Conservation (phyloP, 371 early-diverging fungal species). For the Capillidium rhysosporum region DNA sequence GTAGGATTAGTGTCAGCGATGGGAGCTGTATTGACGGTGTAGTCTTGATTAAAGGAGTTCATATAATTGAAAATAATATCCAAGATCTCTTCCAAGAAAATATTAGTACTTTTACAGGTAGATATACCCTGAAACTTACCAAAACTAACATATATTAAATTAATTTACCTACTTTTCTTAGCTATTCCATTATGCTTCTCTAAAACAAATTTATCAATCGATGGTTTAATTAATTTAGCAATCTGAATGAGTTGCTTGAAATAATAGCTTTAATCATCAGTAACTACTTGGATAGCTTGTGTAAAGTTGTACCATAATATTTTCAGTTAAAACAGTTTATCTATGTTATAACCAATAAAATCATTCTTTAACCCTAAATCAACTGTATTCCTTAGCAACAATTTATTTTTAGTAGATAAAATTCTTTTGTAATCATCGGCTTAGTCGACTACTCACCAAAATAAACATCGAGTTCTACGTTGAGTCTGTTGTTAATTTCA, state of each 20-base stretch:
- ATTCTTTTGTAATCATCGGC: conserved; percentile 39
- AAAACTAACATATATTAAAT: conserved; percentile 75
- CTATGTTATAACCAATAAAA: conserved; percentile 48
- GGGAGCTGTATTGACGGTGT: no score
- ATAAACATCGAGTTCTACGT: conserved; percentile 86
- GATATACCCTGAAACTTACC: conserved; percentile 94
- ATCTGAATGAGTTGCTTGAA: conserved; percentile 86
- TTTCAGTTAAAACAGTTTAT: conserved; percentile 56
- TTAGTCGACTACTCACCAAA: conserved; percentile 89
- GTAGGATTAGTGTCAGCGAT: conserved; percentile 42
- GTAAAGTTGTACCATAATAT: conserved; percentile 80
- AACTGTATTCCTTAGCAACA: conserved; percentile 19
- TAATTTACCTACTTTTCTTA: conserved; percentile 19
- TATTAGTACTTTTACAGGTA: conserved; percentile 86
- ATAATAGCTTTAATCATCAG: conserved; percentile 73
- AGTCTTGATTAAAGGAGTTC: no score
- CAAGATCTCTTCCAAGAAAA: conserved; percentile 93
- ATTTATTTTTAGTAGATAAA: conserved; percentile 31
- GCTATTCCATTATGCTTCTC: neutral
- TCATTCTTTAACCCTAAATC: conserved; percentile 49
- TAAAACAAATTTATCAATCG: neutral
- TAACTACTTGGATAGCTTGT: conserved; percentile 82
- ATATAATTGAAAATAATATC: conserved; percentile 39
- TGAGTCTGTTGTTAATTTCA: conserved; percentile 65
- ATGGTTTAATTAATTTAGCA: conserved; percentile 30